A percentile compares a stretch with the other conserved stretches of the same genome.
Conservation (phyloP, 169 alveolate genomes). For the Plasmodium adleri region DNA sequence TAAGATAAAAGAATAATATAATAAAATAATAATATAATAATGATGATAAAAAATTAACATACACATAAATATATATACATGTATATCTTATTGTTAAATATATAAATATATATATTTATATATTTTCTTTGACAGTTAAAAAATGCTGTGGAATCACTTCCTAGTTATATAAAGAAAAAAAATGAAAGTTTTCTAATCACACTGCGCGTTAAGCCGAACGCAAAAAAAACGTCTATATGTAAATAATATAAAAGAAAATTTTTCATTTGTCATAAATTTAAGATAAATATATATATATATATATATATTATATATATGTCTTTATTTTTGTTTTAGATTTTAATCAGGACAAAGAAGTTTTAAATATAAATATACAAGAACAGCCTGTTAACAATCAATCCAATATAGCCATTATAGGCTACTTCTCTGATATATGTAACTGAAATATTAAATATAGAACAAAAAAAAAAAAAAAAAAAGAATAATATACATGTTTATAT, state of each 20-base stretch:
- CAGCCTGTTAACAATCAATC: conserved; percentile 93
- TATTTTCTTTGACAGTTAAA: conserved; percentile 40
- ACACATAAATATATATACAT: background rate
- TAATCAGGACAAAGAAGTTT: conserved; percentile 80
- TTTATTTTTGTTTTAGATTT: conserved; percentile 42
- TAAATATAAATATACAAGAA: conserved; percentile 88
- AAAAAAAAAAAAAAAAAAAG: no score
- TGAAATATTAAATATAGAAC: background rate
- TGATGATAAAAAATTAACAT: conserved; percentile 1
- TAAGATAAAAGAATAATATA: no score
- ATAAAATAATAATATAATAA: no score
- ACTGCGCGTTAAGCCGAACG: conserved; percentile 71
- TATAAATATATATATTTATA: conserved; percentile 8
- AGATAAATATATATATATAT: no score
- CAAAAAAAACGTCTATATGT: conserved; percentile 67
- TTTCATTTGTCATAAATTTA: no score
- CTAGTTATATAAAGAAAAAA: conserved; percentile 63
- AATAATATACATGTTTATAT: background rate
- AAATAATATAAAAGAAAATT: background rate
- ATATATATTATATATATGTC: background rate
- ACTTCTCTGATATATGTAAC: conserved; percentile 82
- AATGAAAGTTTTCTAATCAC: conserved; percentile 49
- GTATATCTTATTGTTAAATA: conserved; percentile 1
- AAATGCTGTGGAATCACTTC: conserved; percentile 25
- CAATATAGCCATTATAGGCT: conserved; percentile 88